Evolutionary conservation across 495 filamentous ascomycete species (phyloP), one percentile per base, ranked within the genome.

Genomic region (Penicillium cinerascens): DNA sequence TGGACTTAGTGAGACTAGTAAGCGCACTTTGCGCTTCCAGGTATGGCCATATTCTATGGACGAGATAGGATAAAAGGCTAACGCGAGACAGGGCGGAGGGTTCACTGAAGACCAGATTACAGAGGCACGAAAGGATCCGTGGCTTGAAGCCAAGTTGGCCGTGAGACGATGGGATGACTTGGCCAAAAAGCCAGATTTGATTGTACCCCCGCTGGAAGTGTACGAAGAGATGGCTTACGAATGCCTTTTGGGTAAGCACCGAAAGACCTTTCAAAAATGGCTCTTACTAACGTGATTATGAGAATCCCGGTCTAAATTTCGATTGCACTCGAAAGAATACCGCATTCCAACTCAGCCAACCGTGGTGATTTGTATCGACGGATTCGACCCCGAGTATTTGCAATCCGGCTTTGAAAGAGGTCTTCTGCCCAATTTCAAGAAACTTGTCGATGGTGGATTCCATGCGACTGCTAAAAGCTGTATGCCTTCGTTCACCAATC

Each of bases 141-240:
- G 67, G 54, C 61, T 66, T 6, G 61, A 58, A 7, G 67, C 63
- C 17, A 73, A 69, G 54, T 62, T 69, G 21, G 55, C 56, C 11
- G 58, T 75, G 17, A 59, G 69, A 37, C 59, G 61, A 44, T 75
- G 71, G 66, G 72, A 74, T 56, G 72, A 75, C 50, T 29, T 49
- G 4, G 68, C 70, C n/a, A 75, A 74, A 45, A 49, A 63, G 4
- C 58, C 64, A 9, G 58, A 62, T 5, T 54, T 61, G 37, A 54
- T 54, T 23, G 63, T 67, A 0, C 55, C 64, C 54, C 49, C 36
- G 0, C 45, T 66, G 9, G 51, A 61, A n/a, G 55, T 44, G 13
- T 66, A 66, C 29, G 49, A 58, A 40, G 58, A 61, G 7, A 45
- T 61, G 10, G 54, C 55, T 0, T 61, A 57, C 33, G 26, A 57